Conservation (phyloP, 371 early-diverging fungal species). For the Mycotypha africana region DNA sequence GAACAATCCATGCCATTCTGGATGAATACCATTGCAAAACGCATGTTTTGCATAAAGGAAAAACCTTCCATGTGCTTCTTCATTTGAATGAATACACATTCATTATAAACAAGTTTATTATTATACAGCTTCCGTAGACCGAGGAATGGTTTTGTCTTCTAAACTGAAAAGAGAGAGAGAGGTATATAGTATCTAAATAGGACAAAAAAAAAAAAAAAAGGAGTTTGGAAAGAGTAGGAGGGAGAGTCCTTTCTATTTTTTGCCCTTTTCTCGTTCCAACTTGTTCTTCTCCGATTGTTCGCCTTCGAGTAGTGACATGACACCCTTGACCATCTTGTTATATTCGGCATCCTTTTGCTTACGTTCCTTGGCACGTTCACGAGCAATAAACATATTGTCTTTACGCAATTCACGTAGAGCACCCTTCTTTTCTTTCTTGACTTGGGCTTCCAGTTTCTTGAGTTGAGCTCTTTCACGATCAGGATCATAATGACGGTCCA, state of each 20-base stretch:
- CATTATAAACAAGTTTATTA: no score
- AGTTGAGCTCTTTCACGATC: conserved; percentile 69
- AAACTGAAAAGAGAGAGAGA: no score
- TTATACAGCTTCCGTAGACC: no score
- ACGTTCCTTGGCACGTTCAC: conserved; percentile 61
- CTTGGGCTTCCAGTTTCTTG: conserved; percentile 71
- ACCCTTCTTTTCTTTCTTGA: conserved; percentile 89
- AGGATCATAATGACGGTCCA: conserved; percentile 82
- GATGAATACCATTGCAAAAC: no score
- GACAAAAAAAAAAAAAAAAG: no score
- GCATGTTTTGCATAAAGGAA: no score
- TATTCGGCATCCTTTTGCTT: conserved; percentile 81
- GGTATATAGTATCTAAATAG: no score
- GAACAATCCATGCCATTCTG: no score
- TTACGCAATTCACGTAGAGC: conserved; percentile 92
- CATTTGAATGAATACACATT: no score
- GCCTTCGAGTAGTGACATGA: conserved; percentile 72
- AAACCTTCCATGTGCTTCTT: no score
- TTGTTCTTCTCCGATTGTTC: conserved; percentile 78
- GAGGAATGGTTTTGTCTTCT: no score
- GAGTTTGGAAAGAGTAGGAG: neutral
- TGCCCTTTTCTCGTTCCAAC: conserved; percentile 51
- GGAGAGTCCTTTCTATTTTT: conserved; percentile 12
- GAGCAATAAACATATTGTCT: conserved; percentile 85
- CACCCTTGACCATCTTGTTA: conserved; percentile 80